Conservation (phyloP, 176 grass and related monocot species). For the Microstegium vimineum region DNA sequence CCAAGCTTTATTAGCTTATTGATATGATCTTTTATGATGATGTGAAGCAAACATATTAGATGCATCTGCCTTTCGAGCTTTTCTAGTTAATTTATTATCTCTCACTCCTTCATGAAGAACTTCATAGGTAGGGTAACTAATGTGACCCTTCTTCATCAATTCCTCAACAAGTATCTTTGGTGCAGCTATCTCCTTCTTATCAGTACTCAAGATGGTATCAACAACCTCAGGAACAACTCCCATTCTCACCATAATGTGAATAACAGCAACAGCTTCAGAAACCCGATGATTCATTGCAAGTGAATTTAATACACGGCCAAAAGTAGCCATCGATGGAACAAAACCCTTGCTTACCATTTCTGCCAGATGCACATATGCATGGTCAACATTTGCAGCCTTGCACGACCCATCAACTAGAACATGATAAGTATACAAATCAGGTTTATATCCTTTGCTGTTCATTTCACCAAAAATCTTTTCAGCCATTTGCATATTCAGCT, state of each 20-base stretch:
- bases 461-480: conserved; percentile 71
- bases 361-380: conserved; percentile 54
- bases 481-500: conserved; percentile 82
- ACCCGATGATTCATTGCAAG: conserved; percentile 45
- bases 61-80: conserved; percentile 15
- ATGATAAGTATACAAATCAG: conserved; percentile 74
- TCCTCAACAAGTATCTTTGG: conserved; percentile 98
- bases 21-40: conserved; percentile 9
- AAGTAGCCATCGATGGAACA: conserved; percentile 69
- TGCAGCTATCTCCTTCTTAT: conserved; percentile 91
- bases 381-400: conserved; percentile 60
- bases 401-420: conserved; percentile 78
- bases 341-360: conserved; percentile 67
- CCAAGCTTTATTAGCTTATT: neutral
- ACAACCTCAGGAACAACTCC: conserved; percentile 71
- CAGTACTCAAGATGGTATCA: conserved; percentile 69
- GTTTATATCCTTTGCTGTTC: conserved; percentile 51
- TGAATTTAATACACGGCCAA: conserved; percentile 73
- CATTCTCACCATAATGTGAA: conserved; percentile 69
- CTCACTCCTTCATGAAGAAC: conserved; percentile 85
- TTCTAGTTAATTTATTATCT: conserved; percentile 66
- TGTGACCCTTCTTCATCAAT: conserved; percentile 86
- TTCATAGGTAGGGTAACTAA: conserved; percentile 86
- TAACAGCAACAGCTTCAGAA: conserved; percentile 61
- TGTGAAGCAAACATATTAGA: conserved; percentile 9